phyloP scores from a whole-genome alignment of 1,284 basidiomycete species.

The Sporisorium exsertum region DNA sequence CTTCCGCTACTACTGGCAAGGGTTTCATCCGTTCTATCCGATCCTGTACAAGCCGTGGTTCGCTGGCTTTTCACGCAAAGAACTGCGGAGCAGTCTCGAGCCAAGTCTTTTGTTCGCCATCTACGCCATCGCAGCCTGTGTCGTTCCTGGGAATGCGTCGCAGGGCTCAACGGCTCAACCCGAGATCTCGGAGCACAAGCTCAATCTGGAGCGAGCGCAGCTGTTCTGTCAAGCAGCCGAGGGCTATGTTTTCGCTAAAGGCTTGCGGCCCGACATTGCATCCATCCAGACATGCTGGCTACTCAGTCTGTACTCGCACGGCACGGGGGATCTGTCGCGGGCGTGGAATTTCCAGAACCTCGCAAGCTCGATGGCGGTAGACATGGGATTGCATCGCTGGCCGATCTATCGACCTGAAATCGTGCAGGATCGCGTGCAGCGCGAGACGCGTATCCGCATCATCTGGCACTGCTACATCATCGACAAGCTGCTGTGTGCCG shows the following conservation, averaged over 20 bases:
- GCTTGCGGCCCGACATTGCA: slow-evolving; percentile 52
- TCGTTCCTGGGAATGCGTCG: slow-evolving; percentile 38
- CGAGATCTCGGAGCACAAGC: slow-evolving; percentile 10
- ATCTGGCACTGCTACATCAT: slow-evolving; percentile 71
- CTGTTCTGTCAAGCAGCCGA: slow-evolving; percentile 50
- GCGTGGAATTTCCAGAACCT: slow-evolving; percentile 70
- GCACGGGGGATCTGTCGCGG: slow-evolving; percentile 70
- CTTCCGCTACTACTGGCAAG: slow-evolving; percentile 60
- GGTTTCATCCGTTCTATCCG: slow-evolving; percentile 63
- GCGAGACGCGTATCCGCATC: slow-evolving; percentile 69
- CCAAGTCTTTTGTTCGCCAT: slow-evolving; percentile 53
- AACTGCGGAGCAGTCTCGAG: slow-evolving; percentile 50
- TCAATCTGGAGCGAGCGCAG: slow-evolving; percentile 46
- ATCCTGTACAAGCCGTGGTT: slow-evolving; percentile 63
- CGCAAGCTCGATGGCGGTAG: slow-evolving; percentile 70
- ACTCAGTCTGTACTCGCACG: slow-evolving; percentile 71
- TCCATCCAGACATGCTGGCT: slow-evolving; percentile 70
- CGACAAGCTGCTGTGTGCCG: slow-evolving; percentile 70
- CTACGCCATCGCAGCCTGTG: slow-evolving; percentile 58
- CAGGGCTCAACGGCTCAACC: background rate
- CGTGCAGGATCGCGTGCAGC: slow-evolving; percentile 57
- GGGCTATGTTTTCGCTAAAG: slow-evolving; percentile 49
- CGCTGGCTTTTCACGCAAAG: slow-evolving; percentile 39
- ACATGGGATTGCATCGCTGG: slow-evolving; percentile 70
- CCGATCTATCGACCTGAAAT: slow-evolving; percentile 54